Percentiles rank a stretch among this genome's conserved stretches.
Conservation (phyloP, 2,329 filamentous ascomycete genomes). For the Ophiostoma triangulosporum region DNA sequence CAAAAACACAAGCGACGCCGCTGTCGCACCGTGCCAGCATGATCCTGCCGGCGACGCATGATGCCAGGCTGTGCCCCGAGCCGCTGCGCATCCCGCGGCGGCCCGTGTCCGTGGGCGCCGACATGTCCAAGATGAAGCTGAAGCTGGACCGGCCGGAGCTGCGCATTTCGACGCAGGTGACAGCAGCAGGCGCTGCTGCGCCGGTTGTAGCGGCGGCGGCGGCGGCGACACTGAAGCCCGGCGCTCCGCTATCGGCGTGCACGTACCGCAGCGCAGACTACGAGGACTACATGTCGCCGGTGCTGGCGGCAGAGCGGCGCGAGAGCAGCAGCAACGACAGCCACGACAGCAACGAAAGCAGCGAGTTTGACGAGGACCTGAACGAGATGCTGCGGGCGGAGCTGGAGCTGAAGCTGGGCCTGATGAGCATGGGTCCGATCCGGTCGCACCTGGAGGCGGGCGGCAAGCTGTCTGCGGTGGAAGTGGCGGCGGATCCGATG, state of each 20-base stretch:
- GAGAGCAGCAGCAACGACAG: background rate
- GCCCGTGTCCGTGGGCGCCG: constrained; percentile 1
- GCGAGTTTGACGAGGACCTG: background rate
- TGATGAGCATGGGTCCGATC: background rate
- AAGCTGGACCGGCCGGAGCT: background rate
- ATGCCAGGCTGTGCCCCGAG: background rate
- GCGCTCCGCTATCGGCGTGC: background rate
- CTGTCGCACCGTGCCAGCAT: background rate
- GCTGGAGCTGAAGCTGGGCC: background rate
- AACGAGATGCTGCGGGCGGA: background rate
- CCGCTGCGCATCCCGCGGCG: background rate
- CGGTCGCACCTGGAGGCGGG: background rate
- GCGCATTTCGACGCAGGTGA: background rate
- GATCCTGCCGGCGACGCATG: background rate
- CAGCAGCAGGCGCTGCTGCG: background rate
- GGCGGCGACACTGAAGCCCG: background rate
- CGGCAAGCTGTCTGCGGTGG: background rate
- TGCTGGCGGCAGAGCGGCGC: background rate
- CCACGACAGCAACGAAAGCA: background rate
- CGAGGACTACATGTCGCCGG: constrained; percentile 1
- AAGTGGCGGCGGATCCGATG: background rate
- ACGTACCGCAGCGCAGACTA: constrained; percentile 1
- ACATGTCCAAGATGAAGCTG: too few species aligned
- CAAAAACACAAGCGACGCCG: background rate
- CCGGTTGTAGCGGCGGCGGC: background rate